Conservation (phyloP, 23 red algal genomes). For the Gracilaria gracilis region DNA sequence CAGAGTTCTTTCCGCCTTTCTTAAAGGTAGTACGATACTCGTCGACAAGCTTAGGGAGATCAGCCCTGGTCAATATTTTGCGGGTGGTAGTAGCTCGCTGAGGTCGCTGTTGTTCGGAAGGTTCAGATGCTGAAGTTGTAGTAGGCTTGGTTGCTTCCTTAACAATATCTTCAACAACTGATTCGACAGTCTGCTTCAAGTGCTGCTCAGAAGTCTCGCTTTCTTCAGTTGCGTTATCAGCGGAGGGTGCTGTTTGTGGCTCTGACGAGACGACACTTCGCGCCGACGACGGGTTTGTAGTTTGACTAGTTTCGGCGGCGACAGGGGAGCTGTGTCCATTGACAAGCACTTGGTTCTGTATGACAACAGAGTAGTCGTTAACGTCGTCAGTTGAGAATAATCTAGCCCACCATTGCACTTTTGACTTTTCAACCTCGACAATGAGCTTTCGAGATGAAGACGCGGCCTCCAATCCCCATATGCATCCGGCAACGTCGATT, state of each 20-base stretch:
- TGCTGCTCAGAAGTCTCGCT: neutral
- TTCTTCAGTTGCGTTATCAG: neutral
- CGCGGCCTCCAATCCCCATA: constrained; percentile 63
- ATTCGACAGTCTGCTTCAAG: constrained; percentile 26
- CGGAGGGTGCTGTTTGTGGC: neutral
- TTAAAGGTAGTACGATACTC: constrained; percentile 38
- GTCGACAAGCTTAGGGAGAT: constrained; percentile 38
- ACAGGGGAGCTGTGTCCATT: neutral
- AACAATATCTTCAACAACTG: constrained; percentile 26
- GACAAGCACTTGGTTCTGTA: neutral
- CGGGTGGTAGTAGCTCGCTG: neutral
- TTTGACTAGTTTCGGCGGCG: neutral
- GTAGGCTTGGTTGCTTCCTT: neutral
- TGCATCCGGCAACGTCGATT: constrained; percentile 52
- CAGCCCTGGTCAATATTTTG: constrained; percentile 41
- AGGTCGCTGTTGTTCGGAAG: neutral
- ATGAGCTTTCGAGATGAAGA: constrained; percentile 40
- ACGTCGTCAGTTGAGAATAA: constrained; percentile 65
- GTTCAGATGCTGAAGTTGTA: neutral
- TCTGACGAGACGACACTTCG: neutral
- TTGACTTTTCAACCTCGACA: constrained; percentile 72
- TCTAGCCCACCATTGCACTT: constrained; percentile 56
- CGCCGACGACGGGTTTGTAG: neutral
- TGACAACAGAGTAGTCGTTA: constrained; percentile 44
- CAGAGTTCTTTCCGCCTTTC: constrained; percentile 23